Base-by-base conservation (phyloP, 805 yeast genomes). In the Spathaspora boniae region DNA sequence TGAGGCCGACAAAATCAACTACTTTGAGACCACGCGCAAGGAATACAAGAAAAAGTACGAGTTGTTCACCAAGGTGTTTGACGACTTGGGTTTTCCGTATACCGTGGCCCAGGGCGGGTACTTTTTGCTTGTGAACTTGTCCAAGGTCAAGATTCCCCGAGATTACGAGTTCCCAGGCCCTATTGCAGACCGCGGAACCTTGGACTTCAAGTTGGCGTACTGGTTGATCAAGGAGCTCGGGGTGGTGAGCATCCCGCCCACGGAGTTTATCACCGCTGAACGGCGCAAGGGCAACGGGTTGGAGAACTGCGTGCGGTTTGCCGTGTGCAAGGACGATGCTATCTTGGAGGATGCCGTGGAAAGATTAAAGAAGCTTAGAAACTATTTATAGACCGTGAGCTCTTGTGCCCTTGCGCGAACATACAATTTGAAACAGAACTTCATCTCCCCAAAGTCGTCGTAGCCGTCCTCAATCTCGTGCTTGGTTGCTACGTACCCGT, bases 201-300 rank as follows among this genome's bases (percentile, higher is more conserved):
- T 79, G 44, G 98, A 93, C 64, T 93, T 88, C 71, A 78, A 78
- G 55, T 70, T 82, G 44, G 94, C 96, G 1, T 86, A 86, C 62
- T 93, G 98, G 97, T 70, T 93, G 41, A 87, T 88, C 51, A 81
- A 78, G 54, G 95, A 88, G 55, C 58, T 91, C 39, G 98, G 98
- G 8, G 94, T 93, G 26, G 98, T 93, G 15, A 83, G 95, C 4
- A 93, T 93, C 45, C 98, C 98, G 8, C 98, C 98, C 19, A 83
- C 96, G n/a, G 98, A 91, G 60, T 93, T 93, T 53, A 78, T 86
- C 51, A 73, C 80, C 29, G 74, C 78, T 7, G 79, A 76, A 41
- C 79, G 83, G 45, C 59, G 68, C 47, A 41, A 42, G 15, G 88
- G 84, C 21, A 68, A 75, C 37, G 78, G 81, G 12, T 88, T 91